These are phyloP conservation scores for Limtongozyma cylindracea DNA, from an alignment of 805 yeast genomes.

Conservation along the genomic window DNA sequence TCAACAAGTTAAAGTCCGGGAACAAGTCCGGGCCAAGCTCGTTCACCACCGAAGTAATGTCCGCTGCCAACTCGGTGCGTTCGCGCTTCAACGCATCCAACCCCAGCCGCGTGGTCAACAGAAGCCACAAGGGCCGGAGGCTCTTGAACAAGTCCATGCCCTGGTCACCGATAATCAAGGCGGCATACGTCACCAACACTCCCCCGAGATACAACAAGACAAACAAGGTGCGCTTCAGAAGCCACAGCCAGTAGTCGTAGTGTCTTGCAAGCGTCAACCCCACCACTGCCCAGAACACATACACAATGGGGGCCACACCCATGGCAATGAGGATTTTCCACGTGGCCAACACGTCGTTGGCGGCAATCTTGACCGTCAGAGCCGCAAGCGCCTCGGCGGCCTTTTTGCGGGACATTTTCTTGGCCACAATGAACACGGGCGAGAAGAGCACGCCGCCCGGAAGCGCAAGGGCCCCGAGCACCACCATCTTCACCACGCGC, in stretches of 20 bases:
- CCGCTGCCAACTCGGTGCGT: slow-evolving; percentile 35
- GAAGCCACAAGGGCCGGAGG: slow-evolving; percentile 52
- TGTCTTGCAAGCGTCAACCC: slow-evolving; percentile 3
- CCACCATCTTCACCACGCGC: slow-evolving; percentile 27
- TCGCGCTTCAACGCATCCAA: slow-evolving; percentile 30
- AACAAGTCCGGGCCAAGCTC: slow-evolving; percentile 62
- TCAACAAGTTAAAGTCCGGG: slow-evolving; percentile 55
- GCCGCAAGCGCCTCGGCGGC: slow-evolving; percentile 60
- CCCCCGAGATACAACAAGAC: slow-evolving; percentile 26
- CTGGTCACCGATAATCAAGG: slow-evolving; percentile 74
- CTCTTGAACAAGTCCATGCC: slow-evolving; percentile 80
- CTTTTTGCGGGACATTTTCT: slow-evolving; percentile 44
- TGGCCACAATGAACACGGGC: slow-evolving; percentile 69
- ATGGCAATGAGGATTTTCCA: slow-evolving; percentile 86
- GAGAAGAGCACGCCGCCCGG: slow-evolving; percentile 81
- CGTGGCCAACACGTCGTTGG: slow-evolving; percentile 86
- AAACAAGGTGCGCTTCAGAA: slow-evolving; percentile 6
- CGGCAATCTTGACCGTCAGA: slow-evolving; percentile 77
- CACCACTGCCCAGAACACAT: slow-evolving; percentile 52
- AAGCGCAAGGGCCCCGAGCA: slow-evolving; percentile 37
- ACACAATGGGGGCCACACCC: slow-evolving; percentile 73
- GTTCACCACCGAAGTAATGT: slow-evolving; percentile 62
- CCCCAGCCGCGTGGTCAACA: slow-evolving; percentile 30
- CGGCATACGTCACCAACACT: slow-evolving; percentile 63
- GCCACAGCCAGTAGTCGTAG: slow-evolving; percentile 13